Conservation (phyloP, 305 asterid species). For the Rubia tinctorum region DNA sequence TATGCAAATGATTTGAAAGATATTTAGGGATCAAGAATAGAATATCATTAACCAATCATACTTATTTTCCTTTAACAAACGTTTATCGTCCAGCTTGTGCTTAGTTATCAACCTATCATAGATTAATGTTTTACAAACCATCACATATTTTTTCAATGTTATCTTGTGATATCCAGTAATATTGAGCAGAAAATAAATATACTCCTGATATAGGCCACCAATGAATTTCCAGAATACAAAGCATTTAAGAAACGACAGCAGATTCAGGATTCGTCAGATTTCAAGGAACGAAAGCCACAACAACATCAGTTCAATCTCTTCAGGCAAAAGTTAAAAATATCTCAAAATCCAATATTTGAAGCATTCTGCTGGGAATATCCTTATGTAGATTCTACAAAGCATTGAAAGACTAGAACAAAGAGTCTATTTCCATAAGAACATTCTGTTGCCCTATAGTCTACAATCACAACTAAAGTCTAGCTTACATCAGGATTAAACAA, state of each 20-base stretch:
- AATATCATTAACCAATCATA: not conserved
- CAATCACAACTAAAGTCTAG: not conserved
- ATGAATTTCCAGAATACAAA: no score
- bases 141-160: not conserved
- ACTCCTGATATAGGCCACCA: not conserved
- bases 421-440: not conserved
- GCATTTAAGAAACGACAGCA: not conserved
- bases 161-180: not conserved
- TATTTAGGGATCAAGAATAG: not conserved
- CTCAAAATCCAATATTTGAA: not conserved
- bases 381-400: not conserved
- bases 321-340: not conserved
- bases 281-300: not conserved
- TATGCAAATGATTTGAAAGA: not conserved
- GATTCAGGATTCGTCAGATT: not conserved
- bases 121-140: not conserved
- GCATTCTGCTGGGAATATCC: not conserved
- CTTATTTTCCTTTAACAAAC: not conserved
- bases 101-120: not conserved
- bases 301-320: not conserved
- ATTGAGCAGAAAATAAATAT: not conserved
- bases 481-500: not conserved
- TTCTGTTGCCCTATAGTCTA: not conserved
- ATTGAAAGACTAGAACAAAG: not conserved
- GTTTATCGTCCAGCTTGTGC: not conserved